These are phyloP conservation scores for Lasiodiplodia gonubiensis DNA, from an alignment of 2,329 filamentous ascomycete species.

Conservation along the genomic window DNA sequence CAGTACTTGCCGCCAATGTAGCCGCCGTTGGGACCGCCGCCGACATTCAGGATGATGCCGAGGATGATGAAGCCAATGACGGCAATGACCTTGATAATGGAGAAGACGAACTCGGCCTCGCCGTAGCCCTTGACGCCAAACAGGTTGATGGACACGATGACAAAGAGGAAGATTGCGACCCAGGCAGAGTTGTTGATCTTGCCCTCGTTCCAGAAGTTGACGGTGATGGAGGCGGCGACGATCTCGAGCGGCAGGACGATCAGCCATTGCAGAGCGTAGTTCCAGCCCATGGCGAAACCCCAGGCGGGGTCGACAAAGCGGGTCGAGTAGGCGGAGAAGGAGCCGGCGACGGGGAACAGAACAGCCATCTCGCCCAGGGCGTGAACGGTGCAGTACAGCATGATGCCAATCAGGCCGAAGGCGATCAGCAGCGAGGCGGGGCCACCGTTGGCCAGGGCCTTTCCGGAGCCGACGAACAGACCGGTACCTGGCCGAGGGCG, in stretches of 20 bases:
- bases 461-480: conserved; percentile 78
- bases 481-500: conserved; percentile 53
- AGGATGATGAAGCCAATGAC: conserved; percentile 90
- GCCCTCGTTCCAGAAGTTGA: conserved; percentile 75
- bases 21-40: conserved; percentile 64
- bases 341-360: conserved; percentile 89
- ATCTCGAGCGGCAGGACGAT: conserved; percentile 83
- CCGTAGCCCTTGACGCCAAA: conserved; percentile 89
- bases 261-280: conserved; percentile 89
- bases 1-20: conserved; percentile 85
- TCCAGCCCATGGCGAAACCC: conserved; percentile 98
- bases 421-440: conserved; percentile 45
- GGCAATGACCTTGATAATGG: conserved; percentile 82
- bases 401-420: conserved; percentile 71
- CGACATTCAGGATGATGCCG: conserved; percentile 84
- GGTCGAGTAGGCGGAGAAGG: conserved; percentile 90
- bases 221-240: conserved; percentile 83
- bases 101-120: conserved; percentile 90
- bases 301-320: conserved; percentile 91
- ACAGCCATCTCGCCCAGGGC: conserved; percentile 91
- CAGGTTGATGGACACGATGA: conserved; percentile 82
- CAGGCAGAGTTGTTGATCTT: conserved; percentile 58
- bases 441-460: conserved; percentile 47
- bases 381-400: conserved; percentile 92
- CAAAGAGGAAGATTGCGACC: conserved; percentile 79